Percentiles rank a stretch among this genome's conserved stretches.
These are phyloP conservation scores for Cucumis cinereus DNA, from an alignment of 306 rosid species.

Conservation along the genomic window DNA sequence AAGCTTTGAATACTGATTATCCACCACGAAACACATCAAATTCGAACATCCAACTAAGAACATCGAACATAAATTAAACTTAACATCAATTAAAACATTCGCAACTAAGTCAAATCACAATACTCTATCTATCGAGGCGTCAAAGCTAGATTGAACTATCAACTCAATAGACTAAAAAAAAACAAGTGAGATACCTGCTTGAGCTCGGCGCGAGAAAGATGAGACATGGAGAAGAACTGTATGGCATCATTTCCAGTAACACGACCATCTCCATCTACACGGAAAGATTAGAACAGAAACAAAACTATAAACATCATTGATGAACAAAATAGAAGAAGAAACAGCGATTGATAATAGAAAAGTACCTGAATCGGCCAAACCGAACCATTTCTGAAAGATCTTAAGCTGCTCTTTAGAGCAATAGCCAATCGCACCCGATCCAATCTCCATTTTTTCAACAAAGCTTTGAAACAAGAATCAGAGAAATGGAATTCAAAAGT, in stretches of 20 bases:
- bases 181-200: conserved; percentile 35
- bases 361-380: conserved; percentile 67
- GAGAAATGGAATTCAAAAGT: neutral
- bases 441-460: conserved; percentile 38
- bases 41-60: neutral
- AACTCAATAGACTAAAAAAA: neutral
- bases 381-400: conserved; percentile 74
- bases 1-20: neutral
- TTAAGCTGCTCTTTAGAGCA: conserved; percentile 46
- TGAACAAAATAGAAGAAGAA: neutral
- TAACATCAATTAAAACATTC: neutral
- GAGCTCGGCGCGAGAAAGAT: conserved; percentile 66
- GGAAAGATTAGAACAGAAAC: neutral
- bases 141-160: neutral
- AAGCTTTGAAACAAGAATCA: neutral
- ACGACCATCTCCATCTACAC: conserved; percentile 68
- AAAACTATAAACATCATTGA: neutral
- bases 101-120: neutral
- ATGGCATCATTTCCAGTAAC: conserved; percentile 69
- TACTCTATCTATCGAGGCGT: neutral
- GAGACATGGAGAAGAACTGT: conserved; percentile 69
- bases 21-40: neutral
- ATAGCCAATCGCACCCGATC: conserved; percentile 18
- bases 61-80: neutral
- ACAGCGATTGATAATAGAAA: neutral